Evolutionary conservation across 768 basidiomycete species (phyloP).

Genomic region (Tulasnella sp.): DNA sequence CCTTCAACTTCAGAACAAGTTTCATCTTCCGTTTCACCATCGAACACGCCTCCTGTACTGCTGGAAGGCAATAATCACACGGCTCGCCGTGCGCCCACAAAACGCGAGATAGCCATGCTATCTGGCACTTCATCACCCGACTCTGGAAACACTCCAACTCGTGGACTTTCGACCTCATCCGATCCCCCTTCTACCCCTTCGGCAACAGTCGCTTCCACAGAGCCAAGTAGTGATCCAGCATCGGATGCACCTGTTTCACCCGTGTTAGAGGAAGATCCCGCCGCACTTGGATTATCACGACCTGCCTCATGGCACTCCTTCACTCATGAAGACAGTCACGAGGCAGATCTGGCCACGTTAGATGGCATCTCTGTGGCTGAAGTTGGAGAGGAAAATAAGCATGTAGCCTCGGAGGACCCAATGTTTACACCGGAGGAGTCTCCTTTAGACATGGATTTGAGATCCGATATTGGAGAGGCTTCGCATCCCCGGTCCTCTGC

Average conservation of each 20-base stretch:
- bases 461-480: background rate
- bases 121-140: background rate
- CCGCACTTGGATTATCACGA: slow-evolving; percentile 11
- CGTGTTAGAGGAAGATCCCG: slow-evolving; percentile 20
- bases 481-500: background rate
- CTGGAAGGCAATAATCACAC: background rate
- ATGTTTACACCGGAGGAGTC: background rate
- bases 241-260: slow-evolving; percentile 5
- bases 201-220: slow-evolving; percentile 8
- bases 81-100: slow-evolving; percentile 12
- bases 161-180: background rate
- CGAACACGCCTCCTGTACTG: background rate
- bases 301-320: slow-evolving; percentile 8
- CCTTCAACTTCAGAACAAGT: slow-evolving; percentile 12
- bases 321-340: slow-evolving; percentile 8
- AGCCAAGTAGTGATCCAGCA: background rate
- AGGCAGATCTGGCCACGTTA: slow-evolving; percentile 2
- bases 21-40: slow-evolving; percentile 10
- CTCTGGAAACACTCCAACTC: background rate
- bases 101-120: slow-evolving; percentile 24
- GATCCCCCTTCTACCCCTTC: background rate
- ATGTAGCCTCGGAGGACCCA: background rate
- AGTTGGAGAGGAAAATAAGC: slow-evolving; percentile 4
- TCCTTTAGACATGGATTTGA: background rate
- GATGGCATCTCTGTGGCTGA: slow-evolving; percentile 7